phyloP scores from a whole-genome alignment of 768 basidiomycete genomes.

The Boletus rufocinnamomeus region DNA sequence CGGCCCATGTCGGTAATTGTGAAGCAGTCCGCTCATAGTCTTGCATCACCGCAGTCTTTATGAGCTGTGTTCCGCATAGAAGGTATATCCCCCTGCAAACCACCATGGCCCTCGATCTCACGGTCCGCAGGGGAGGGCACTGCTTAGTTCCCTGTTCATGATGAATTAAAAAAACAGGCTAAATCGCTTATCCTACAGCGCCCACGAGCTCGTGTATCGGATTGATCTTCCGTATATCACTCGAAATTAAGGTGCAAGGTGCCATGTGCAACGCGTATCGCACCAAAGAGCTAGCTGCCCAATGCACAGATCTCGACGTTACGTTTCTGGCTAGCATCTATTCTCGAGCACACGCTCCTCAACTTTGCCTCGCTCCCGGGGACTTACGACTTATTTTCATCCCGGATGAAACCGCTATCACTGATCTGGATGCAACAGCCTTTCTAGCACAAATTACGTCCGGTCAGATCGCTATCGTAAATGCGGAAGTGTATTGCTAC shows the following conservation, averaged over 20 bases:
- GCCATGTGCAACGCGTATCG: constrained; percentile 2
- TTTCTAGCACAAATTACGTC: constrained; percentile 26
- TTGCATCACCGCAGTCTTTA: background rate
- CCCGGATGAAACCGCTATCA: constrained; percentile 31
- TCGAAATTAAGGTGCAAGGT: constrained; percentile 1
- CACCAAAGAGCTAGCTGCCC: background rate
- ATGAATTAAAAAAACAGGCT: background rate
- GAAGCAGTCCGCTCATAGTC: background rate
- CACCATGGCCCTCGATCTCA: background rate
- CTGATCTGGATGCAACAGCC: constrained; percentile 34
- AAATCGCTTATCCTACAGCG: constrained; percentile 5
- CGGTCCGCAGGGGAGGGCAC: background rate
- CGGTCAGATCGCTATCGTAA: constrained; percentile 33
- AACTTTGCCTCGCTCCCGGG: constrained; percentile 27
- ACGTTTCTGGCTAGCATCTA: background rate
- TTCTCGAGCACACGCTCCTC: constrained; percentile 6
- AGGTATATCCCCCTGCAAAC: background rate
- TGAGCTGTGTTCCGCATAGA: background rate
- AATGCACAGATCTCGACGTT: background rate
- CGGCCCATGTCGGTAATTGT: background rate
- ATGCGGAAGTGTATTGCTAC: constrained; percentile 43
- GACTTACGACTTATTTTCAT: constrained; percentile 21
- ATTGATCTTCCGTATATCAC: constrained; percentile 1
- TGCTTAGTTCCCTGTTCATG: background rate
- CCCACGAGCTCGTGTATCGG: background rate